A percentile compares a stretch with the other conserved stretches of the same genome.
These are phyloP conservation scores for Lactifluus pinguis DNA, from an alignment of 768 basidiomycete species.

Conservation along the genomic window DNA sequence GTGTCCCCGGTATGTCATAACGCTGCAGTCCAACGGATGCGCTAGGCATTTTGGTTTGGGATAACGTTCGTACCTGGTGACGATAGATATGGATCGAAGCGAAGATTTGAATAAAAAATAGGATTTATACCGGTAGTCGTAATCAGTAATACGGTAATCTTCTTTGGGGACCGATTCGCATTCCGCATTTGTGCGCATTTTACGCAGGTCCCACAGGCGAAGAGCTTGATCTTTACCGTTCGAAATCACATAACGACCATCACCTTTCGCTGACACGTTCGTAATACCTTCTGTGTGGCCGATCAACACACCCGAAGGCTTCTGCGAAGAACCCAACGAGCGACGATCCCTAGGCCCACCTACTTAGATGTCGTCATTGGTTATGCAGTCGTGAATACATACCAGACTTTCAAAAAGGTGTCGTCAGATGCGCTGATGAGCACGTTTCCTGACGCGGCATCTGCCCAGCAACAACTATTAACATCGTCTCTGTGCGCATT, in stretches of 20 bases:
- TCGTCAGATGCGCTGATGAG: conserved; percentile 95
- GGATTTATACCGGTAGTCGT: conserved; percentile 71
- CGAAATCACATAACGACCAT: conserved; percentile 89
- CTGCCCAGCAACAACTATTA: conserved; percentile 95
- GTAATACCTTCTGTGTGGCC: conserved; percentile 97
- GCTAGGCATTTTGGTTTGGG: conserved; percentile 50
- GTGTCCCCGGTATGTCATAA: conserved; percentile 95
- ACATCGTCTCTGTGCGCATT: conserved; percentile 85
- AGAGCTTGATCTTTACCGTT: conserved; percentile 95
- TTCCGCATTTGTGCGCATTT: conserved; percentile 73
- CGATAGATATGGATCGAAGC: background rate
- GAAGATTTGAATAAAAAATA: background rate
- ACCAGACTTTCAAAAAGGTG: conserved; percentile 93
- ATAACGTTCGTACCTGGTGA: conserved; percentile 51
- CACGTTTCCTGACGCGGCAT: conserved; percentile 85
- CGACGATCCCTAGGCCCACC: conserved; percentile 38
- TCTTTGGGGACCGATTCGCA: conserved; percentile 42
- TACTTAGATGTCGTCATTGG: background rate
- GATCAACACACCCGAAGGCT: conserved; percentile 87
- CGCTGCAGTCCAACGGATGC: conserved; percentile 85
- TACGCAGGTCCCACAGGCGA: conserved; percentile 88
- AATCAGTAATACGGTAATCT: conserved; percentile 50
- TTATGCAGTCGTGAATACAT: conserved; percentile 18
- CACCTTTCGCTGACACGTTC: conserved; percentile 90
- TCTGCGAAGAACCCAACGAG: conserved; percentile 39